Evolutionary conservation across 2,329 filamentous ascomycete genomes (phyloP), one percentile per base, ranked within the genome.

Genomic region (Ophiostoma perfectum): DNA sequence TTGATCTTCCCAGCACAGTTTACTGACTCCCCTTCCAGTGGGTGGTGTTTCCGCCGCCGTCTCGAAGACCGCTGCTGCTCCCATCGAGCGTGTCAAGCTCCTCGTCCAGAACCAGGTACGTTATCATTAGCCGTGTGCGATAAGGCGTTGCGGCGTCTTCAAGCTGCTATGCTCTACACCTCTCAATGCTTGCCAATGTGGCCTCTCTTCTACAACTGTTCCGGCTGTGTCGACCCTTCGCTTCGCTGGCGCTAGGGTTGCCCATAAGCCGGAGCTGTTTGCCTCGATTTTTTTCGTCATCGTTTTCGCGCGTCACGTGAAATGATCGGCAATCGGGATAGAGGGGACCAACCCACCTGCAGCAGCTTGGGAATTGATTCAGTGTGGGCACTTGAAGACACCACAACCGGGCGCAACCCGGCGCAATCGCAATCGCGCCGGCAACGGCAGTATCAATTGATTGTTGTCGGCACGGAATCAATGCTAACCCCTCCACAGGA

Each of bases 1-100:
- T 27, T 27, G 27, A 27, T 9, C n/a, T 52, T 52, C 36, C 8
- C 18, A 27, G 47, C 11, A 44, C 36, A n/a, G 12, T 65, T 9
- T 70, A 67, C 72, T 74, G 64, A 73, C 71, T 65, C 9, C 67
- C 9, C 67, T 70, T 74, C 76, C 77, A 96, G 93, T 99, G 95
- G 95, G 95, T 90, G 95, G 95, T 97, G 90, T 99, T 77, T 97
- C 95, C 80, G 95, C 95, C 83, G 95, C 95, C 83, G 93, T 99
- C 90, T 99, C 95, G 82, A 99, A 99, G 93, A 99, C 95, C 77
- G 95, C 95, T 80, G 95, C 95, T 81, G 95, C 95, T 85, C 95
- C 95, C 84, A 99, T 99, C 78, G 95, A 99, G 93, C 95, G 95
- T 93, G 90, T 99, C 86, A 99, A 99, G 93, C 95, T 99, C 81